Conservation (phyloP, 2,329 filamentous ascomycete genomes). For the Ophiostoma novo-ulmi region DNA sequence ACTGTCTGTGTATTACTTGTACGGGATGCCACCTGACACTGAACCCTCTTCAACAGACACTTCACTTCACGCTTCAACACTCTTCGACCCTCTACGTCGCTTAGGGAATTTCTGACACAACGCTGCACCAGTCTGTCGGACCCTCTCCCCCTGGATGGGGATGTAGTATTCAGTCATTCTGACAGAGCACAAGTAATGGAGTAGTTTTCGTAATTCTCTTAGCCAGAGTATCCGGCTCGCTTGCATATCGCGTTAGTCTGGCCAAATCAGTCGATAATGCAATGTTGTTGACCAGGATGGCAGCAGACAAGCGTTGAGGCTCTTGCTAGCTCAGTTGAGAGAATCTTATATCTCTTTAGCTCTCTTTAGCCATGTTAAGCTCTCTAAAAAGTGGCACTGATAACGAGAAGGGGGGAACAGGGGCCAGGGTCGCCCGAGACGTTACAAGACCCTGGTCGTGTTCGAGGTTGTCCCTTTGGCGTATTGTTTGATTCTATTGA, state of each 20-base stretch:
- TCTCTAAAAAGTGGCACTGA: neutral
- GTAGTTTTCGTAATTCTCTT: no score
- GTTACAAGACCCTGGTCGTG: slow-evolving; percentile 15
- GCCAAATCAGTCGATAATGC: neutral
- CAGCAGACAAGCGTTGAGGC: neutral
- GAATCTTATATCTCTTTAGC: neutral
- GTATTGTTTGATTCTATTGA: neutral
- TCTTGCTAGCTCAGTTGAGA: neutral
- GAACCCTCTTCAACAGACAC: neutral
- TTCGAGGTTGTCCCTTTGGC: slow-evolving; percentile 2
- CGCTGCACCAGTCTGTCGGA: slow-evolving; percentile 22
- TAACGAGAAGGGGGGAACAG: neutral
- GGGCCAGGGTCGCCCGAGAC: slow-evolving; percentile 10
- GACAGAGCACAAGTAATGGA: neutral
- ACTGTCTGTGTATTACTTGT: neutral
- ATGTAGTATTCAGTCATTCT: neutral
- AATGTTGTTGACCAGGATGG: neutral
- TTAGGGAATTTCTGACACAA: slow-evolving; percentile 19
- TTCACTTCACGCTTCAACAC: no score
- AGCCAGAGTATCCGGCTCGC: neutral
- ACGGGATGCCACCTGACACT: neutral
- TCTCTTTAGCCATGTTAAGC: neutral
- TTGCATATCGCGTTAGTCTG: neutral
- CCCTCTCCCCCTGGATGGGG: slow-evolving; percentile 11
- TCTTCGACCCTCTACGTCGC: slow-evolving; percentile 6